Percentiles rank a stretch among this genome's conserved stretches.
phyloP scores from a whole-genome alignment of 1,284 basidiomycete species.

The Schizophyllum amplum region DNA sequence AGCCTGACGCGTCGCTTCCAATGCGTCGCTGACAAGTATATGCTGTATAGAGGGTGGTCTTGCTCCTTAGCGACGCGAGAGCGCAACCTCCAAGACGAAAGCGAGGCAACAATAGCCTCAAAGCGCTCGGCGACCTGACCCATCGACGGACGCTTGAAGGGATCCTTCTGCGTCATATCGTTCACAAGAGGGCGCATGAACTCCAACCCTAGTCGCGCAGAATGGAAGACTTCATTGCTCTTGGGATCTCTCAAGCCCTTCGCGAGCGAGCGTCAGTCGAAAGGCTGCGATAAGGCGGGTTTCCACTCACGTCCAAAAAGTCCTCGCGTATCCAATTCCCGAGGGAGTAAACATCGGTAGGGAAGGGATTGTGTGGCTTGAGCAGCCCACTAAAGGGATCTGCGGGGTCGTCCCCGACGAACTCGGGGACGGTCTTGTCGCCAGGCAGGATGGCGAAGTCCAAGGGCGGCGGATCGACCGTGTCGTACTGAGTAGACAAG shows the following conservation, averaged over 20 bases:
- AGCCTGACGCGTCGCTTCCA: not conserved
- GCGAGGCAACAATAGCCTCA: slow-evolving; percentile 5
- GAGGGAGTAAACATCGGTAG: slow-evolving; percentile 27
- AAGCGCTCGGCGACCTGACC: slow-evolving; percentile 24
- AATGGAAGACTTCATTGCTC: not conserved
- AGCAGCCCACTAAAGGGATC: not conserved
- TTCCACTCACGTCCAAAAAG: slow-evolving; percentile 20
- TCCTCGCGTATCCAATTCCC: slow-evolving; percentile 22
- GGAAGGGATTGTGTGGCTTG: slow-evolving; percentile 22
- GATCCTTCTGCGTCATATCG: slow-evolving; percentile 25
- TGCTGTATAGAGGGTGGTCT: not conserved
- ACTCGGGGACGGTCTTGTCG: slow-evolving; percentile 6
- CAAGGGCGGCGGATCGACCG: not conserved
- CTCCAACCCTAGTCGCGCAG: not conserved
- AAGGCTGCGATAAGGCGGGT: too few species aligned
- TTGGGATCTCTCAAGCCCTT: not conserved
- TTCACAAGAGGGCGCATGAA: not conserved
- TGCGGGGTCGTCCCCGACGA: slow-evolving; percentile 8
- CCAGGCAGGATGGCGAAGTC: slow-evolving; percentile 1
- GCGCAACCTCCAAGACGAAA: slow-evolving; percentile 14
- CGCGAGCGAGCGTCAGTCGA: too few species aligned
- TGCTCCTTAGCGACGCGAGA: slow-evolving; percentile 9
- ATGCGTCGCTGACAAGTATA: not conserved
- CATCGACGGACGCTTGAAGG: slow-evolving; percentile 25
- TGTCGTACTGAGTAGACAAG: slow-evolving; percentile 6